These are phyloP conservation scores for Phytophthora chlamydospora DNA, from an alignment of 352 stramenopile genomes.

Conservation along the genomic window DNA sequence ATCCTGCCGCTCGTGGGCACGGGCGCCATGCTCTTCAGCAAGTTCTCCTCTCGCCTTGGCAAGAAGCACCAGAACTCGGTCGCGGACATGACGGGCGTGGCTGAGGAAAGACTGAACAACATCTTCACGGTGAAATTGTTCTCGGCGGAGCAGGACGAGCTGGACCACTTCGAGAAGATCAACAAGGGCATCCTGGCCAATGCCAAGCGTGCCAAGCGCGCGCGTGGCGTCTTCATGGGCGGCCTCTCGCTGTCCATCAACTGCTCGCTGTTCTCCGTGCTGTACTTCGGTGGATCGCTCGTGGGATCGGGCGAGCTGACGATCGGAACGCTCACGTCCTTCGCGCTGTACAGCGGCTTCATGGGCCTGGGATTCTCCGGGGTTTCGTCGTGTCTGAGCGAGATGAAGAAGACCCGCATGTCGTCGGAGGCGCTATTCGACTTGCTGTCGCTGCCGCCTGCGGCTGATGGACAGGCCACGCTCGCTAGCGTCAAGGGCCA, in stretches of 20 bases:
- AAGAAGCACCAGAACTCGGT: slow-evolving; percentile 84
- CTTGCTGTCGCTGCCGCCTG: slow-evolving; percentile 57
- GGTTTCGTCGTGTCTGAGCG: slow-evolving; percentile 82
- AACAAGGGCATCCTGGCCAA: slow-evolving; percentile 75
- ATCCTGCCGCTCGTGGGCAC: slow-evolving; percentile 83
- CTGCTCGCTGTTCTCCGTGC: slow-evolving; percentile 89
- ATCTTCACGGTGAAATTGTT: slow-evolving; percentile 92
- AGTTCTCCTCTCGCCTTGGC: slow-evolving; percentile 78
- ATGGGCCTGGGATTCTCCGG: slow-evolving; percentile 91
- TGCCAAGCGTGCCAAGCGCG: slow-evolving; percentile 69
- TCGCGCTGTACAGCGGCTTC: slow-evolving; percentile 91
- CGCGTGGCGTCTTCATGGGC: slow-evolving; percentile 91
- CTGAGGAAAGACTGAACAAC: slow-evolving; percentile 89
- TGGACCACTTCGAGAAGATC: slow-evolving; percentile 67
- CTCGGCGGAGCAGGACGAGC: slow-evolving; percentile 76
- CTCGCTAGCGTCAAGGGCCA: slow-evolving; percentile 59
- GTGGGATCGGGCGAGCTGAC: slow-evolving; percentile 87
- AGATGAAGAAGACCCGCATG: slow-evolving; percentile 78
- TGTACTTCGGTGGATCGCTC: slow-evolving; percentile 91
- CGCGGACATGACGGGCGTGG: slow-evolving; percentile 76
- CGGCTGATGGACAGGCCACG: slow-evolving; percentile 46
- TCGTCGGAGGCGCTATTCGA: slow-evolving; percentile 77
- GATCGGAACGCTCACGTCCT: slow-evolving; percentile 90
- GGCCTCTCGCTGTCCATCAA: slow-evolving; percentile 89
- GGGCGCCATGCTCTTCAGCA: slow-evolving; percentile 84